phyloP scores from a whole-genome alignment of 2,329 filamentous ascomycete genomes.

The Microthyrium microscopicum region DNA sequence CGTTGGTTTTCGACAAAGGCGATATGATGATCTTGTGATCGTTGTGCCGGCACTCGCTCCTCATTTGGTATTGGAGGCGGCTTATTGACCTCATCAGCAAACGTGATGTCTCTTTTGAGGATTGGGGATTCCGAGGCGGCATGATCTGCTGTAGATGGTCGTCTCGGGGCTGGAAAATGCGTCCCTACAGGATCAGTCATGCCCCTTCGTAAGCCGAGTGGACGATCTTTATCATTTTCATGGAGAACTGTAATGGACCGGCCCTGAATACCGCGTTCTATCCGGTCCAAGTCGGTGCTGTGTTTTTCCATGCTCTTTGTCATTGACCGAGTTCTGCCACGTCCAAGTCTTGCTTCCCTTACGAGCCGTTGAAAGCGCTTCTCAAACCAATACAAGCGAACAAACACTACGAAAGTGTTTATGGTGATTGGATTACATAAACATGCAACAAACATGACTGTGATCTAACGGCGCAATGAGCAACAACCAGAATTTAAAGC shows the following conservation, averaged over 20 bases:
- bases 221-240: slow-evolving; percentile 16
- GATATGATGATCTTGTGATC: slow-evolving; percentile 62
- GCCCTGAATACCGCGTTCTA: slow-evolving; percentile 31
- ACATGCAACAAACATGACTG: slow-evolving; percentile 20
- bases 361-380: slow-evolving; percentile 82
- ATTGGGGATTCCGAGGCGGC: slow-evolving; percentile 12
- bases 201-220: background rate
- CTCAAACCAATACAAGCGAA: slow-evolving; percentile 95
- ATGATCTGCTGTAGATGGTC: slow-evolving; percentile 5
- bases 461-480: slow-evolving; percentile 47
- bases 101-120: slow-evolving; percentile 43
- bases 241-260: slow-evolving; percentile 50
- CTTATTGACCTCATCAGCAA: slow-evolving; percentile 48
- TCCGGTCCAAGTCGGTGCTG: slow-evolving; percentile 30
- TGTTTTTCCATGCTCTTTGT: slow-evolving; percentile 30
- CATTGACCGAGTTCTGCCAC: slow-evolving; percentile 43
- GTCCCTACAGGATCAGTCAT: background rate
- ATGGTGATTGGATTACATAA: slow-evolving; percentile 26
- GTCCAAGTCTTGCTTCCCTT: slow-evolving; percentile 52
- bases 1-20: slow-evolving; percentile 76
- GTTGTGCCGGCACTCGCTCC: slow-evolving; percentile 32
- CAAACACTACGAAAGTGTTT: slow-evolving; percentile 61
- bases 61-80: slow-evolving; percentile 36
- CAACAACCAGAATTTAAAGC: slow-evolving; percentile 39
- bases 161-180: background rate